These are phyloP conservation scores for Solanum infundibuliforme DNA, from an alignment of 257 asterid species.

Conservation along the genomic window DNA sequence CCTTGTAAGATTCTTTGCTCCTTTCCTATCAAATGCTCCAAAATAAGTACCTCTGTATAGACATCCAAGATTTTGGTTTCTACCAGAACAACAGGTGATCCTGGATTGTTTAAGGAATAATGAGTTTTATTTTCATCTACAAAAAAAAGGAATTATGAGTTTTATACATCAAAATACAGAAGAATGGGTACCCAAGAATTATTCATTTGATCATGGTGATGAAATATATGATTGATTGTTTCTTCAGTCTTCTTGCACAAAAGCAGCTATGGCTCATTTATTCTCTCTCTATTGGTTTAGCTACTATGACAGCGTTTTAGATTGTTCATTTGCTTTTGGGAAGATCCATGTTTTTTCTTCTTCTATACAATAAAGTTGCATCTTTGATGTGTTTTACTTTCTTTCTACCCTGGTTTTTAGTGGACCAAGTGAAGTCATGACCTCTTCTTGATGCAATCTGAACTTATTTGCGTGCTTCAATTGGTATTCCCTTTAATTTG, in stretches of 20 bases:
- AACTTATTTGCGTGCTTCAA: neutral
- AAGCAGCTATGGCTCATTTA: neutral
- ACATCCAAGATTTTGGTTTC: neutral
- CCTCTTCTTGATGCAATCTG: neutral
- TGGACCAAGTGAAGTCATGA: neutral
- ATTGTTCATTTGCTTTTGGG: neutral
- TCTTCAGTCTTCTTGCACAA: neutral
- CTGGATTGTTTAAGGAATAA: neutral
- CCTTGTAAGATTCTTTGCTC: neutral
- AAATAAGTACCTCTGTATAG: neutral
- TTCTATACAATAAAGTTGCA: neutral
- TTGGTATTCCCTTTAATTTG: neutral
- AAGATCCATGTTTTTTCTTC: neutral
- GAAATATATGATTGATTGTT: neutral
- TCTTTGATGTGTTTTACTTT: neutral
- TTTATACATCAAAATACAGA: neutral
- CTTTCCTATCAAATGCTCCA: neutral
- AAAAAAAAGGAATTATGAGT: neutral
- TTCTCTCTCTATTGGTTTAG: neutral
- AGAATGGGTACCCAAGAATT: neutral
- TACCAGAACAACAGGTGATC: neutral
- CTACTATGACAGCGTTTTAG: neutral
- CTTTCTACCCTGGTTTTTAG: neutral
- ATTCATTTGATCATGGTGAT: neutral
- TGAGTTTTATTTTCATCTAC: neutral